Evolutionary conservation across 2,329 filamentous ascomycete species (phyloP).

Genomic region (Epichloe hybrida): DNA sequence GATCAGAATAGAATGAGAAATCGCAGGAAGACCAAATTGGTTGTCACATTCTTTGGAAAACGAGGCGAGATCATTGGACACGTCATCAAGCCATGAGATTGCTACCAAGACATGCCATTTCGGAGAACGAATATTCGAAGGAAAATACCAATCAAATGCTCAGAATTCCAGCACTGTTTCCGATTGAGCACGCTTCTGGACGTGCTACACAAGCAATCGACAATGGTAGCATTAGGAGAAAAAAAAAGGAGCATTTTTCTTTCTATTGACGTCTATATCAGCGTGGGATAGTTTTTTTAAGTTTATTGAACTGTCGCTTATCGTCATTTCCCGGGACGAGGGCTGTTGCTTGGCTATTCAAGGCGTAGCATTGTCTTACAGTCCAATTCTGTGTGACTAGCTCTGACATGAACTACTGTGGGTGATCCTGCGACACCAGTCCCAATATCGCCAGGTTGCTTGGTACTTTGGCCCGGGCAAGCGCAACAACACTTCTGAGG

Average conservation of each 20-base stretch:
- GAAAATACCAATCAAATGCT: not conserved
- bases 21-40: too few species aligned
- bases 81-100: too few species aligned
- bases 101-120: not conserved
- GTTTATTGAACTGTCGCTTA: not conserved
- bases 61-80: too few species aligned
- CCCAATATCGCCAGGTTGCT: not conserved
- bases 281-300: not conserved
- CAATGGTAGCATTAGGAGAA: not conserved
- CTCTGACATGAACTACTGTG: not conserved
- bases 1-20: too few species aligned
- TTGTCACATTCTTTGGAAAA: too few species aligned
- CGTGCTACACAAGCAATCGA: not conserved
- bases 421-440: not conserved
- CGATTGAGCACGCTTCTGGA: not conserved
- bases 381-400: not conserved
- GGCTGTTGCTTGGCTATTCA: not conserved
- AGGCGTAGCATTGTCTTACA: not conserved
- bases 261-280: not conserved
- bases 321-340: not conserved
- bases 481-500: too few species aligned
- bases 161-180: not conserved
- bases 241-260: too few species aligned
- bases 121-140: not conserved
- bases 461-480: too few species aligned